These are phyloP conservation scores for Massarina eburnea DNA, from an alignment of 2,329 filamentous ascomycete species.

Conservation along the genomic window DNA sequence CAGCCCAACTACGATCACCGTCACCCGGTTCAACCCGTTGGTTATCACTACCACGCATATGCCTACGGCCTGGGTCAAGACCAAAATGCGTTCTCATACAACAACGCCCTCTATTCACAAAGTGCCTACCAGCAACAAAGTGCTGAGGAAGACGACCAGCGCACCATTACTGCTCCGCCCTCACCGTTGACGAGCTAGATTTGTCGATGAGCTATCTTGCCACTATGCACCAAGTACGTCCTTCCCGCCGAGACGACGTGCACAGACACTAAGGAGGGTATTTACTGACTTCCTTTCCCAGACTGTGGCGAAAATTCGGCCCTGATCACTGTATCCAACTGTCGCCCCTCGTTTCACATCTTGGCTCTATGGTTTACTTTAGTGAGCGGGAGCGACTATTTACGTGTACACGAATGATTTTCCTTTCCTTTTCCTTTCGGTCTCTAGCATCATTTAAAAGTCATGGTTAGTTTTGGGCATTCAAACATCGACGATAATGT, in stretches of 20 bases:
- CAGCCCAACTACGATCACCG: constrained; percentile 26
- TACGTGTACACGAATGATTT: constrained; percentile 9
- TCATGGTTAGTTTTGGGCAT: constrained; percentile 20
- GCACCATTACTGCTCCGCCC: constrained; percentile 40
- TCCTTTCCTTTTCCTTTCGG: constrained; percentile 3
- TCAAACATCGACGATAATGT: constrained; percentile 16
- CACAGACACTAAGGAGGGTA: too few relatives aligned
- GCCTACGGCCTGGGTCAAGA: constrained; percentile 33
- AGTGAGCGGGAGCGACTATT: constrained; percentile 13
- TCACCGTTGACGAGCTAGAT: constrained; percentile 34
- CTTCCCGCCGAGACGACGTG: too few relatives aligned
- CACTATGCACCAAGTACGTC: too few relatives aligned
- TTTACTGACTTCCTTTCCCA: not conserved
- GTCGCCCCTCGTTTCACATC: constrained; percentile 23
- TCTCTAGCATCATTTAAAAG: constrained; percentile 8
- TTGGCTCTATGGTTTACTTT: constrained; percentile 18
- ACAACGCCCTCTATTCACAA: constrained; percentile 25
- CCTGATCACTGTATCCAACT: constrained; percentile 6
- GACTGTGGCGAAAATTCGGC: not conserved
- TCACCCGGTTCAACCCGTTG: constrained; percentile 23
- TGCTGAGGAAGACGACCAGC: constrained; percentile 34
- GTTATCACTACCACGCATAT: constrained; percentile 31
- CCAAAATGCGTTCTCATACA: constrained; percentile 29
- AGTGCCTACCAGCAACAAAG: constrained; percentile 26
- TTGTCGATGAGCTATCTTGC: not conserved